phyloP scores from a whole-genome alignment of 2,329 filamentous ascomycete genomes.

The Xylariaceae sp. region DNA sequence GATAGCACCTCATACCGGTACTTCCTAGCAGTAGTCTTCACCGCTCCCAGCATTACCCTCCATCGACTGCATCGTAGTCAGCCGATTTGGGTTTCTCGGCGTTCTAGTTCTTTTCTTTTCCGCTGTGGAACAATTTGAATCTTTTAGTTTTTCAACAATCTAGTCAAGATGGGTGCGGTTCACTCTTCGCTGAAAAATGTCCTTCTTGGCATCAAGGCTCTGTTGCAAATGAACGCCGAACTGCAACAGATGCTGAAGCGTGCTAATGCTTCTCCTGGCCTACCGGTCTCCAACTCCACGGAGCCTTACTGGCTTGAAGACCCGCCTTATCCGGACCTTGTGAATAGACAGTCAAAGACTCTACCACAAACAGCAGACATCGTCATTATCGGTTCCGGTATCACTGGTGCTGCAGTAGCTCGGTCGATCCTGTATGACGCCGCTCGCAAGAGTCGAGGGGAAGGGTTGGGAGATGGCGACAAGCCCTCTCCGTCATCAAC shows the following conservation, averaged over 20 bases:
- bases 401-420: conserved; percentile 45
- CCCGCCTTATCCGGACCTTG: conserved; percentile 42
- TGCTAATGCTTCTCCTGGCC: conserved; percentile 35
- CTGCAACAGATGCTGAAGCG: conserved; percentile 31
- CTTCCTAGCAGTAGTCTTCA: too few relatives aligned
- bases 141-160: background rate
- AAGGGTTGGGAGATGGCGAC: background rate
- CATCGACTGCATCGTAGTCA: too few relatives aligned
- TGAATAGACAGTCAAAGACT: conserved; percentile 31
- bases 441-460: background rate
- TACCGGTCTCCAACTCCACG: conserved; percentile 42
- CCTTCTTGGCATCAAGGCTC: conserved; percentile 22
- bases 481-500: background rate
- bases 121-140: too few relatives aligned
- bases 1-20: too few relatives aligned
- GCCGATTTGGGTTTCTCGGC: background rate
- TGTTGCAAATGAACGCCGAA: conserved; percentile 28
- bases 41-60: too few relatives aligned
- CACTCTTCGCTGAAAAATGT: conserved; percentile 31
- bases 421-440: conserved; percentile 30
- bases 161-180: conserved; percentile 32
- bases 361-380: conserved; percentile 44
- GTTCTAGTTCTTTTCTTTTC: background rate
- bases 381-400: conserved; percentile 54
- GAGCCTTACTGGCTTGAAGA: conserved; percentile 46